Evolutionary conservation across 768 basidiomycete genomes (phyloP).

Genomic region (Xerocomellus dryophilus): DNA sequence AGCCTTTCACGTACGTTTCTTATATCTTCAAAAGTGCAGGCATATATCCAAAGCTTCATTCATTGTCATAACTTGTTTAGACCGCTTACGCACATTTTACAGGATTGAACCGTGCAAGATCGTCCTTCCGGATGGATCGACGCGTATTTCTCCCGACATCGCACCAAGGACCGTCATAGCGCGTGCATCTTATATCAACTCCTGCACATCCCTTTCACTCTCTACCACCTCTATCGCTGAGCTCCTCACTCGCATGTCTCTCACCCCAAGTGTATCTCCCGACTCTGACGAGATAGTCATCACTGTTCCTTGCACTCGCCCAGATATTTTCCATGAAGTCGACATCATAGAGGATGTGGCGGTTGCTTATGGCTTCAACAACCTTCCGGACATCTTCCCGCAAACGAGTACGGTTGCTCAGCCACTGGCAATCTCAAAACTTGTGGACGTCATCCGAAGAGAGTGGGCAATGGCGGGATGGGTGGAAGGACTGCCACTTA

Average conservation of each 20-base stretch:
- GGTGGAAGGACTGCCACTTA: conserved; percentile 93
- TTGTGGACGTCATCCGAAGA: conserved; percentile 81
- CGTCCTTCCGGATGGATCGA: conserved; percentile 71
- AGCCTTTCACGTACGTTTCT: conserved; percentile 80
- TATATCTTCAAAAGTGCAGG: not conserved
- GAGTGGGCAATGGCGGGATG: conserved; percentile 97
- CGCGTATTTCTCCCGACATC: conserved; percentile 77
- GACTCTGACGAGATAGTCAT: conserved; percentile 67
- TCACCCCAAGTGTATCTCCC: conserved; percentile 49
- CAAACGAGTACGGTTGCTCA: conserved; percentile 93
- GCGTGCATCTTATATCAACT: conserved; percentile 90
- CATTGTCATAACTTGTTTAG: not conserved
- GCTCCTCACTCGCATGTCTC: conserved; percentile 83
- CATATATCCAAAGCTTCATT: not conserved
- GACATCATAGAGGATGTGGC: conserved; percentile 99
- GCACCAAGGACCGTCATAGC: conserved; percentile 68
- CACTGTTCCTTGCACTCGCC: conserved; percentile 87
- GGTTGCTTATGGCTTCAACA: conserved; percentile 97
- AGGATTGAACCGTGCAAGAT: conserved; percentile 95
- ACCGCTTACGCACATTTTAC: conserved; percentile 1
- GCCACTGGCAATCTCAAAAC: conserved; percentile 82
- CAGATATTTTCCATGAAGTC: conserved; percentile 97
- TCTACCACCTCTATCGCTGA: conserved; percentile 59
- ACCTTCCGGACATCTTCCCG: conserved; percentile 89
- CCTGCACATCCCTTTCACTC: conserved; percentile 85